phyloP scores from a whole-genome alignment of 2,329 filamentous ascomycete genomes.

The Penicillium palitans region DNA sequence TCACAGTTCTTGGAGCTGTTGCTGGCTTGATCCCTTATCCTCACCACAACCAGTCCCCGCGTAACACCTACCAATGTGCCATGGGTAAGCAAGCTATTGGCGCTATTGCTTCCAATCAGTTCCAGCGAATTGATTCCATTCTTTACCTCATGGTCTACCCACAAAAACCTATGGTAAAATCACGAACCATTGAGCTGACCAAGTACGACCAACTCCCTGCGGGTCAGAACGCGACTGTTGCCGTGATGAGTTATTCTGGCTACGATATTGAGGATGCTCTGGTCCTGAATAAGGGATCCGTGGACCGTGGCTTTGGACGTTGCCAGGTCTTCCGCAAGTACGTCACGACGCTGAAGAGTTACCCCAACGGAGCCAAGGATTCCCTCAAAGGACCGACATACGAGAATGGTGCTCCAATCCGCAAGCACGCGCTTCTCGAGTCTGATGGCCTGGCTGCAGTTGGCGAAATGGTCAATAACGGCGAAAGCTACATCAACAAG shows the following conservation, averaged over 20 bases:
- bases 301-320: slow-evolving; percentile 90
- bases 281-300: slow-evolving; percentile 92
- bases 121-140: slow-evolving; percentile 92
- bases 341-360: slow-evolving; percentile 80
- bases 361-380: slow-evolving; percentile 73
- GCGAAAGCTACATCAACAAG: slow-evolving; percentile 90
- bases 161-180: slow-evolving; percentile 96
- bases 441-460: slow-evolving; percentile 87
- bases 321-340: slow-evolving; percentile 99
- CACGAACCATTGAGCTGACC: slow-evolving; percentile 91
- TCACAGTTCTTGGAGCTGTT: slow-evolving; percentile 92
- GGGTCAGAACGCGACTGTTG: slow-evolving; percentile 94
- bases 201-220: slow-evolving; percentile 97
- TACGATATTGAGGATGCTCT: slow-evolving; percentile 99
- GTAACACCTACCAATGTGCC: slow-evolving; percentile 98
- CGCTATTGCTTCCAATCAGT: slow-evolving; percentile 96
- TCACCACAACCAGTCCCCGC: slow-evolving; percentile 96
- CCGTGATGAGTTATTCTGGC: slow-evolving; percentile 98
- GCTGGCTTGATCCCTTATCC: slow-evolving; percentile 96
- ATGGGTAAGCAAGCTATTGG: slow-evolving; percentile 99
- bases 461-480: slow-evolving; percentile 72
- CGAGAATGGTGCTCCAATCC: slow-evolving; percentile 60
- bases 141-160: slow-evolving; percentile 97
- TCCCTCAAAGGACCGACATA: slow-evolving; percentile 63
- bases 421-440: slow-evolving; percentile 73